phyloP scores from a whole-genome alignment of 163 green algal genomes.

The Prototheca wickerhamii region DNA sequence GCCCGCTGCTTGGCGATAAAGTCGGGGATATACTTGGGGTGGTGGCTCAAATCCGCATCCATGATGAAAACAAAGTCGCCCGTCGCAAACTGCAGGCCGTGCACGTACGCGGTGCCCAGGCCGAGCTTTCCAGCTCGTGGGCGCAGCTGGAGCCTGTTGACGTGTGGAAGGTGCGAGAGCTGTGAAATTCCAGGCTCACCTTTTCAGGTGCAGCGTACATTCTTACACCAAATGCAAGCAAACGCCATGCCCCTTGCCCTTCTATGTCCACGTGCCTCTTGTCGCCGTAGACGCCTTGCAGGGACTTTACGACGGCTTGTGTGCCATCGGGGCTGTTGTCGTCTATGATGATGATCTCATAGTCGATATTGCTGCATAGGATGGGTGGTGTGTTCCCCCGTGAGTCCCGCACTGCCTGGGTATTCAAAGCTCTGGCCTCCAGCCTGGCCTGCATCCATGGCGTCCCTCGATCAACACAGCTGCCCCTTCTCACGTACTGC shows the following conservation, averaged over 20 bases:
- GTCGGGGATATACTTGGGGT: constrained; percentile 44
- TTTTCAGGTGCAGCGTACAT: no score
- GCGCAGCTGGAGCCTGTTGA: constrained; percentile 26
- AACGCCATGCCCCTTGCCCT: no score
- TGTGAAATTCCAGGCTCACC: not conserved
- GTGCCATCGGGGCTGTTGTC: constrained; percentile 92
- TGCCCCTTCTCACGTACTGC: constrained; percentile 15
- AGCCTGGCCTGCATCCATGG: no score
- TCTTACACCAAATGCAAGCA: no score
- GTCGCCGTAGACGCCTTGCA: constrained; percentile 60
- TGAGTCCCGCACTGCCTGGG: not conserved
- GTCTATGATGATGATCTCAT: constrained; percentile 91
- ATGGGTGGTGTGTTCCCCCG: no score
- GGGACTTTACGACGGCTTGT: constrained; percentile 54
- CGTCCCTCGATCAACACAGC: not conserved
- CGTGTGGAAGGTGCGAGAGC: not conserved
- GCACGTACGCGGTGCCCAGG: constrained; percentile 79
- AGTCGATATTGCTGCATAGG: constrained; percentile 44
- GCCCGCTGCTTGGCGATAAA: constrained; percentile 45
- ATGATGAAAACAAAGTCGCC: constrained; percentile 90
- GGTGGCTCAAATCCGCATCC: constrained; percentile 95
- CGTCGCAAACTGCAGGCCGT: constrained; percentile 64
- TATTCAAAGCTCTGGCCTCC: no score
- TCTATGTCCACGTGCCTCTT: no score
- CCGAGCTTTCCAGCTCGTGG: constrained; percentile 70